Evolutionary conservation across 2,329 filamentous ascomycete genomes (phyloP), one percentile per base, ranked within the genome.

Genomic region (Aspergillus sp.): DNA sequence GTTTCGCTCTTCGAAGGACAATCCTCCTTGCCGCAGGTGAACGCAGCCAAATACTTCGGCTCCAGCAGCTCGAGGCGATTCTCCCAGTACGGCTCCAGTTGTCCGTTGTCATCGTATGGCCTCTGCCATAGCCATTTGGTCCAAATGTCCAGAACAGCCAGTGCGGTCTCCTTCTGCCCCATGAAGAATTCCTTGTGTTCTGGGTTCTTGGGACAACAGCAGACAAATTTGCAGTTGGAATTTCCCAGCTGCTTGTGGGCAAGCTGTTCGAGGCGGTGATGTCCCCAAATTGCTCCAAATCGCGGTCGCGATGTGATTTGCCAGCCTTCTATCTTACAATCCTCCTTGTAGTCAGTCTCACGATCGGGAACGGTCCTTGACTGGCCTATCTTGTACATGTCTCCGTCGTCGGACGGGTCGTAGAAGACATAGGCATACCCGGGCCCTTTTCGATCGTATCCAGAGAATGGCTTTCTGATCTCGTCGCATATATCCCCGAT

Each of bases 21-120:
- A 7, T 45, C 40, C 6, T 40, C 3, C 3, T 17, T 23, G 7
- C 32, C 14, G 21, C 56, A 58, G 9, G 47, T 46, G 16, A 55
- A 53, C 11, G 25, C 10, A 46, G 16, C 7, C 7, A 17, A 17
- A n/a, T 38, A 16, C 34, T 47, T 48, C 6, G 19, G 14, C 11
- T 45, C 43, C 13, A 56, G 49, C 10, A 25, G 10, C 7, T 54
- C 42, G 2, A 59, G 38, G 13, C 58, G 49, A 7, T 53, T 20
- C 16, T 29, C 43, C 58, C 58, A 59, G 29, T 58, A 58, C 10
- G 58, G 53, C 3, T 49, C 38, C 13, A 59, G 45, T 6, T 32
- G 7, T 2, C 53, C 52, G 4, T 50, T 17, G 2, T 51, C 47
- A 32, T 49, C 47, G 19, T 54, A 59, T 2, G 58, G 56, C 0